phyloP scores from a whole-genome alignment of 2,329 filamentous ascomycete genomes.

The Ceratocystis alfenasii region DNA sequence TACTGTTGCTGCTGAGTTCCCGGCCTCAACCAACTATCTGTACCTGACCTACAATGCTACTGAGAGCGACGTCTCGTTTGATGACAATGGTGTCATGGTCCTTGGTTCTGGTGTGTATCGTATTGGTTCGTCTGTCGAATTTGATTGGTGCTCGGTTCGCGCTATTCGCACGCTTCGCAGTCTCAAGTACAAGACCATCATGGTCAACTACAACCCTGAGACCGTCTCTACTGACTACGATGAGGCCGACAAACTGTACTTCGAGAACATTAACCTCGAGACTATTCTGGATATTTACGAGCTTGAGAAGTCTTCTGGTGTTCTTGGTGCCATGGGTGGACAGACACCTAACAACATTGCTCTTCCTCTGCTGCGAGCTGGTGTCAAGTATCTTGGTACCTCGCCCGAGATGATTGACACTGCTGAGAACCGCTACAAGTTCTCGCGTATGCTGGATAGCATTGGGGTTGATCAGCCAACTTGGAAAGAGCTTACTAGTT shows the following conservation, averaged over 20 bases:
- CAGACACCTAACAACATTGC: slow-evolving; percentile 98
- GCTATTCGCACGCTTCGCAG: slow-evolving; percentile 82
- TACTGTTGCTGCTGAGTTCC: slow-evolving; percentile 94
- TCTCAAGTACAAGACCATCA: slow-evolving; percentile 81
- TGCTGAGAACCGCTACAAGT: slow-evolving; percentile 96
- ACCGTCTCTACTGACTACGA: slow-evolving; percentile 87
- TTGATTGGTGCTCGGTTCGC: slow-evolving; percentile 96
- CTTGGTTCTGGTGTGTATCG: slow-evolving; percentile 91
- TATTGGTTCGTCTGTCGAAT: slow-evolving; percentile 95
- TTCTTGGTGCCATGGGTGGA: slow-evolving; percentile 91
- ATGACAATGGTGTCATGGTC: slow-evolving; percentile 91
- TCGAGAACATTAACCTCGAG: slow-evolving; percentile 88
- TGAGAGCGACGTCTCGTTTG: slow-evolving; percentile 70
- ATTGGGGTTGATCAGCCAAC: slow-evolving; percentile 92
- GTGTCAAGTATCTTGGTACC: slow-evolving; percentile 86
- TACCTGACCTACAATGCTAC: slow-evolving; percentile 92
- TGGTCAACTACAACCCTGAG: slow-evolving; percentile 91
- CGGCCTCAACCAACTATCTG: slow-evolving; percentile 86
- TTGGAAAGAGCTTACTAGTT: slow-evolving; percentile 95
- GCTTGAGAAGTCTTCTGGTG: slow-evolving; percentile 68
- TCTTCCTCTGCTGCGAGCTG: slow-evolving; percentile 71
- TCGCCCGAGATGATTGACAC: slow-evolving; percentile 98
- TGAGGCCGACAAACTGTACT: slow-evolving; percentile 87
- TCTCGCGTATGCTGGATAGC: slow-evolving; percentile 91
- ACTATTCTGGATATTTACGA: slow-evolving; percentile 89